Evolutionary conservation across 169 alveolate genomes (phyloP).

Genomic region (Cryptosporidium meleagridis): DNA sequence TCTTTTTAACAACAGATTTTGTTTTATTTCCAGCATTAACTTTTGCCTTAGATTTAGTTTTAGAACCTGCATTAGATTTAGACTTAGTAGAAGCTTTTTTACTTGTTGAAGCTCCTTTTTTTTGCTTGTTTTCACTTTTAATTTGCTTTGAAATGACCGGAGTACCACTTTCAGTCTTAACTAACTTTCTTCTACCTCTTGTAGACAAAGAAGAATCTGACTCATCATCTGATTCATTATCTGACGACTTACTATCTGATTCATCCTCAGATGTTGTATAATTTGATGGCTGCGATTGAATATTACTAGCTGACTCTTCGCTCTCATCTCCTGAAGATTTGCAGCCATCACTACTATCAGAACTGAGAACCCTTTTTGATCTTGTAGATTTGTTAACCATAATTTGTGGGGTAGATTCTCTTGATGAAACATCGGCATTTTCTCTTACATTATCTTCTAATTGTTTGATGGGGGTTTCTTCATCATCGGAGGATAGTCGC

Average conservation of each 20-base stretch:
- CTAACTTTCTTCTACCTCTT: neutral
- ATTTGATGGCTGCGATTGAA: neutral
- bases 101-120: neutral
- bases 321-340: conserved; percentile 8
- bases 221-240: neutral
- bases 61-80: neutral
- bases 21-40: neutral
- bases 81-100: neutral
- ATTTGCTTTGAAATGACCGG: neutral
- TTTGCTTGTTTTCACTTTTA: conserved; percentile 1
- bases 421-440: conserved; percentile 31
- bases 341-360: conserved; percentile 25
- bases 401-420: conserved; percentile 62
- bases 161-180: conserved; percentile 28
- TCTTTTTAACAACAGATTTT: neutral
- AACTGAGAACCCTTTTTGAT: conserved; percentile 40
- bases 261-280: conserved; percentile 15
- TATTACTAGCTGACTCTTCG: neutral
- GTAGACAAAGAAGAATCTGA: conserved; percentile 28
- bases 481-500: conserved; percentile 49
- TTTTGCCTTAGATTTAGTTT: neutral
- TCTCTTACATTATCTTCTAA: neutral
- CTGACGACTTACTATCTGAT: conserved; percentile 1
- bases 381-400: conserved; percentile 52
- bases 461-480: neutral